A percentile compares a stretch with the other conserved stretches of the same genome.
phyloP scores from a whole-genome alignment of 768 basidiomycete genomes.

The Solioccasus polychromus region DNA sequence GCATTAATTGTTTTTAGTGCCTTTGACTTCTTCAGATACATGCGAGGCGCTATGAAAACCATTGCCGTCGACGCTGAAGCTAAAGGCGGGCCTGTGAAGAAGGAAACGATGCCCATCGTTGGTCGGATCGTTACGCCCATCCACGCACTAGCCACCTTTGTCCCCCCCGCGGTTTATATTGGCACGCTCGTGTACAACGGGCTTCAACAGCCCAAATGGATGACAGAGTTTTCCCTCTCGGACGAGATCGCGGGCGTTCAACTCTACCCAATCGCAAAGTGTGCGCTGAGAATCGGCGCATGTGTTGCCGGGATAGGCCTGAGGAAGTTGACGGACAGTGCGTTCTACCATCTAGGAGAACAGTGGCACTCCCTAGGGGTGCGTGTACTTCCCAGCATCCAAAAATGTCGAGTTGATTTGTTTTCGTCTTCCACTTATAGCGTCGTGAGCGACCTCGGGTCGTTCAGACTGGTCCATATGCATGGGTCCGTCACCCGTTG shows the following conservation, averaged over 20 bases:
- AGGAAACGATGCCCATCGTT: constrained; percentile 6
- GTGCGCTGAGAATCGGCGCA: constrained; percentile 12
- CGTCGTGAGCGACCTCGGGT: constrained; percentile 26
- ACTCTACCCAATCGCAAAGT: constrained; percentile 6
- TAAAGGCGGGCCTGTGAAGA: constrained; percentile 14
- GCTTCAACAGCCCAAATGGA: constrained; percentile 28
- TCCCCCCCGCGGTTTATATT: constrained; percentile 21
- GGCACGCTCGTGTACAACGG: constrained; percentile 17
- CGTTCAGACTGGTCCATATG: constrained; percentile 30
- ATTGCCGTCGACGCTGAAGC: not conserved
- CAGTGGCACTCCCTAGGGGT: constrained; percentile 26
- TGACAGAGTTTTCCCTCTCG: constrained; percentile 14
- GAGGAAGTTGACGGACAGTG: not conserved
- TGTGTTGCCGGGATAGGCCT: constrained; percentile 11
- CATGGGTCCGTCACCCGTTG: constrained; percentile 30
- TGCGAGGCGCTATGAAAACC: not conserved
- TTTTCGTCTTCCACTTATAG: constrained; percentile 3
- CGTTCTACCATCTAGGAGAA: constrained; percentile 12
- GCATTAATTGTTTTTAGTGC: constrained; percentile 2
- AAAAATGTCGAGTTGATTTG: not conserved
- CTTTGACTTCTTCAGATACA: constrained; percentile 1
- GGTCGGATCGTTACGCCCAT: constrained; percentile 20
- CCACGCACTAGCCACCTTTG: constrained; percentile 8
- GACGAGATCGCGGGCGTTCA: constrained; percentile 1
- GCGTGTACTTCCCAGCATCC: not conserved